Base-by-base conservation (phyloP, 2,329 filamentous ascomycete species). In the Fusarium sp. region DNA sequence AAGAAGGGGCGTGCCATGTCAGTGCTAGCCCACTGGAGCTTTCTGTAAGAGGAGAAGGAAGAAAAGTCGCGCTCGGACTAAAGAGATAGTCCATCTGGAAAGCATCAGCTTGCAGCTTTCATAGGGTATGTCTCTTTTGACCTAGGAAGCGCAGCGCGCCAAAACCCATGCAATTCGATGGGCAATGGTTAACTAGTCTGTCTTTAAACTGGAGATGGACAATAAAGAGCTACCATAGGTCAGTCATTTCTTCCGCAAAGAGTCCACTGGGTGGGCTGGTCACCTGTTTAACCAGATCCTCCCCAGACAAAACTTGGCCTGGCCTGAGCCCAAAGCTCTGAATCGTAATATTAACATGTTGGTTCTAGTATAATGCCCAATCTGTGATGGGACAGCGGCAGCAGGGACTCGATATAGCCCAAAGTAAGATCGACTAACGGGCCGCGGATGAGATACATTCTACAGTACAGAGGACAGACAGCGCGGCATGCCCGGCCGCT, bases 211-310 rank as follows among this genome's bases (percentile, higher is more conserved):
- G 62, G 62, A 63, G 56, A 62, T 72, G 63, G 54, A 62, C 38
- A 45, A 59, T 51, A 54, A 63, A 61, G 60, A 59, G 56, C 49
- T 63, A 36, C 31, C 49, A 69, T 70, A 70, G 66, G 62, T 38
- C 65, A 62, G 64, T 37, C 62, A 61, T 49, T 71, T 64, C 68
- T 72, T 62, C 69, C 66, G 59, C 70, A 62, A 55, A 65, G 55
- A 59, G 63, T 54, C 71, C 67, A 73, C 66, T 61, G 34, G 42
- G 68, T 72, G 61, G 69, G 55, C 65, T 66, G 70, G 72, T 74
- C 70, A 74, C 68, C 70, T 72, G 72, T 71, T 74, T 62, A 65
- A 50, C 63, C 66, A 72, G 70, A 74, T 74, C 65, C 71, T 70
- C 71, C 72, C 72, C 70, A 70, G 68, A 72, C 69, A 54, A 71